Conservation (phyloP, 164 flowering plant species). For the Warburgia ugandensis region DNA sequence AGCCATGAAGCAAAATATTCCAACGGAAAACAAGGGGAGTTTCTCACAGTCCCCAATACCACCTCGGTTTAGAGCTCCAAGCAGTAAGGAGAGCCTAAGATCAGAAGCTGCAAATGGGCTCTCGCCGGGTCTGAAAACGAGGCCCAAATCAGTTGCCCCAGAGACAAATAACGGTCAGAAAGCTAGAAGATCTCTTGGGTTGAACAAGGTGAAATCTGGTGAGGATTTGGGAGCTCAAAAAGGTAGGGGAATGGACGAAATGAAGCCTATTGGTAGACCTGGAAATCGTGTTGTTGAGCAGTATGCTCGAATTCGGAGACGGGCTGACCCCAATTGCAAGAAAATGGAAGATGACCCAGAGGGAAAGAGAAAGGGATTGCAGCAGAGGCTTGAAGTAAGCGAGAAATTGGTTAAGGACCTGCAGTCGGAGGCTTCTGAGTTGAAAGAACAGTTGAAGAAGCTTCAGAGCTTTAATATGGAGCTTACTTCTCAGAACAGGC, state of each 20-base stretch:
- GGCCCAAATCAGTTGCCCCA: conserved; percentile 10
- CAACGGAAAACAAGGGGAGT: conserved; percentile 9
- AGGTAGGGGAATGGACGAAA: conserved; percentile 23
- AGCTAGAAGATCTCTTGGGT: conserved; percentile 23
- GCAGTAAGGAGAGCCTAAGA: conserved; percentile 14
- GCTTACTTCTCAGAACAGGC: conserved; percentile 36
- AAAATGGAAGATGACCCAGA: conserved; percentile 24
- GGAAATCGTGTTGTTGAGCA: conserved; percentile 27
- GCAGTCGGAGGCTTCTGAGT: conserved; percentile 30
- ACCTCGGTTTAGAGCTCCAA: conserved; percentile 22
- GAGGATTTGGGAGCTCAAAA: conserved; percentile 24
- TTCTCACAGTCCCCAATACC: conserved; percentile 19
- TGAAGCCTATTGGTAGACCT: conserved; percentile 17
- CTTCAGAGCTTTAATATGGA: conserved; percentile 38
- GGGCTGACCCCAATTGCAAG: conserved; percentile 7
- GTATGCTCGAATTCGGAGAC: conserved; percentile 27
- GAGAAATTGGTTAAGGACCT: conserved; percentile 39
- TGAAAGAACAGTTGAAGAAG: conserved; percentile 39
- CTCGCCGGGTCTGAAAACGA: conserved; percentile 18
- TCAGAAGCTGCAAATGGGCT: conserved; percentile 13
- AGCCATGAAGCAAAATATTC: conserved; percentile 29
- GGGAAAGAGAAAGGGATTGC: conserved; percentile 25
- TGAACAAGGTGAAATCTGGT: conserved; percentile 28
- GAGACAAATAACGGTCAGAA: no score
- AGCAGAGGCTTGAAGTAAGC: conserved; percentile 28